Evolutionary conservation across 148 eudicot genomes (phyloP).

Genomic region (Camellia granthamiana): DNA sequence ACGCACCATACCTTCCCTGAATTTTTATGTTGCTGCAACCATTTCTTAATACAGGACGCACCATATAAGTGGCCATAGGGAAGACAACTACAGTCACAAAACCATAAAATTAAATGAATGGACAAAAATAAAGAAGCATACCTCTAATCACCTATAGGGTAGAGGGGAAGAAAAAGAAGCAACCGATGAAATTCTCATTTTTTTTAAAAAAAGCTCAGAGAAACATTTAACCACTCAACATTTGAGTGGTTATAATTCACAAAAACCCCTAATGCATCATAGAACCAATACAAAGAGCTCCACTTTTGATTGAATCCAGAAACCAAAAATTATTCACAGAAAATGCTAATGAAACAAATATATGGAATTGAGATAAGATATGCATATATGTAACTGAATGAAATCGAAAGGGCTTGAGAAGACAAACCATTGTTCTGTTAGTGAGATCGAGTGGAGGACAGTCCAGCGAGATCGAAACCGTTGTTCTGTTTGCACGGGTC

Average conservation of each 20-base stretch:
- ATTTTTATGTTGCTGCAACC: conserved; percentile 60
- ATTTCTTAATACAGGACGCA: conserved; percentile 70
- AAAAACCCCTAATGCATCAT: too few relatives aligned
- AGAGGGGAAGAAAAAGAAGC: neutral
- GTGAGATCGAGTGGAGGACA: too few relatives aligned
- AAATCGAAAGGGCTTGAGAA: too few relatives aligned
- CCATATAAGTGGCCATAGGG: conserved; percentile 93
- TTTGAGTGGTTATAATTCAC: neutral
- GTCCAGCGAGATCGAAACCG: too few relatives aligned
- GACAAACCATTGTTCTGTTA: too few relatives aligned
- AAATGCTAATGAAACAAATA: too few relatives aligned
- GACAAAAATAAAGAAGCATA: neutral
- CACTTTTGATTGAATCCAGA: too few relatives aligned
- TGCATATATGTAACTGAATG: too few relatives aligned
- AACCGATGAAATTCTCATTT: neutral
- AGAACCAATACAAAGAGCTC: too few relatives aligned
- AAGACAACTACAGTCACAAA: conserved; percentile 60
- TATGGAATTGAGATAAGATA: too few relatives aligned
- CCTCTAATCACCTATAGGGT: neutral
- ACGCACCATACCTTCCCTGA: conserved; percentile 55
- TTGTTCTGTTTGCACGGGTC: too few relatives aligned
- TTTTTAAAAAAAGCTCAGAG: neutral
- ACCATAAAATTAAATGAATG: conserved; percentile 1
- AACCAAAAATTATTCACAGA: too few relatives aligned
- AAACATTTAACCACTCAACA: neutral